A percentile compares a stretch with the other conserved stretches of the same genome.
Conservation (phyloP, 306 rosid species). For the Cucumis melo region DNA sequence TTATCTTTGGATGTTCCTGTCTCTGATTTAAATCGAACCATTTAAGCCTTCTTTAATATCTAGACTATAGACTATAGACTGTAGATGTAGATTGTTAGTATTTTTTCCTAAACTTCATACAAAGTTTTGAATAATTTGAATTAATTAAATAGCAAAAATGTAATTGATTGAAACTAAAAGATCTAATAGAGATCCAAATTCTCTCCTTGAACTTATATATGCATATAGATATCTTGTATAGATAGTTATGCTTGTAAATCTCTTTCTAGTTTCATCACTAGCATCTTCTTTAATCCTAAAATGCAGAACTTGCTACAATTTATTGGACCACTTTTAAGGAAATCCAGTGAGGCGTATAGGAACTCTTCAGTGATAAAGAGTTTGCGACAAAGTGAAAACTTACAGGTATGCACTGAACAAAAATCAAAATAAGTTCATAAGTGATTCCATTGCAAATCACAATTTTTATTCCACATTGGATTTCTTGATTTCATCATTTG, state of each 20-base stretch:
- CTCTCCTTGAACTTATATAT: neutral
- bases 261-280: neutral
- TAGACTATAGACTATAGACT: neutral
- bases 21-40: neutral
- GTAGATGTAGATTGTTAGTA: neutral
- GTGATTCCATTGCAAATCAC: neutral
- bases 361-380: conserved; percentile 78
- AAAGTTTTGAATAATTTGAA: neutral
- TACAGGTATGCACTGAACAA: conserved; percentile 46
- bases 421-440: neutral
- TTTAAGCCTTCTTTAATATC: neutral
- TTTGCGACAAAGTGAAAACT: conserved; percentile 84
- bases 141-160: neutral
- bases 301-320: conserved; percentile 84
- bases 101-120: neutral
- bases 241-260: neutral
- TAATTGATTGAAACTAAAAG: neutral
- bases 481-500: neutral
- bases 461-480: neutral
- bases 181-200: neutral
- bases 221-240: neutral
- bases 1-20: neutral
- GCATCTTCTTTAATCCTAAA: neutral
- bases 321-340: conserved; percentile 84
- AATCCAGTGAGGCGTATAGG: conserved; percentile 85